Evolutionary conservation across 306 rosid species (phyloP), one percentile per base, ranked within the genome.

Genomic region (Rosa rugosa): DNA sequence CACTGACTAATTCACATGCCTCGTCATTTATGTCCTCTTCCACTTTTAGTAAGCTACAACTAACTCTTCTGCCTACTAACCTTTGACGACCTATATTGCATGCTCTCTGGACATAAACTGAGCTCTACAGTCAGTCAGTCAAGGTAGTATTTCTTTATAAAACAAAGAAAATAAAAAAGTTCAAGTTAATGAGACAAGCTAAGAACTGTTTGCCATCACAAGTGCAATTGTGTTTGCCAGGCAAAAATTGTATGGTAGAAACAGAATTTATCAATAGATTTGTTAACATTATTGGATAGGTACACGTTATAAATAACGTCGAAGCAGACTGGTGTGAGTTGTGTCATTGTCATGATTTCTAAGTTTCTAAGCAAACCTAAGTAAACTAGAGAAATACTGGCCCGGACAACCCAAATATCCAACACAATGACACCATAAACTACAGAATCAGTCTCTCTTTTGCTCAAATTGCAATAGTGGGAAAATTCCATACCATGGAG

Each of bases 1-100:
- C 98, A 11, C 25, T 88, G 65, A 93, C 97, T 57, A 93, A 82
- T 67, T 93, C 98, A 70, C 98, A 91, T 53, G 83, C 80, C 54
- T 91, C 94, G 44, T 89, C 97, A n/a, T 88, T 73, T 77, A 47
- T 27, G 71, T 57, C 86, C 38, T 77, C 82, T 47, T 90, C 89
- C 49, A 84, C 76, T 74, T 89, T 70, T 53, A 87, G 83, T 72
- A 85, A 16, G 79, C 85, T 82, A 67, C 88, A 84, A 38, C 85
- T 72, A 64, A 91, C 45, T 84, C 82, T 88, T 36, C 84, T 66
- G 71, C 42, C 27, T 72, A 42, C 75, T 44, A 83, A 78, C 41
- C 75, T 85, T 80, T 16, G 81, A 79, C 72, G 51, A 66, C 68
- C 77, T 71, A 77, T 20, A 79, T 75, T 84, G 90, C 88, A 71